A percentile compares a stretch with the other conserved stretches of the same genome.
Evolutionary conservation across 2,329 filamentous ascomycete genomes (phyloP).

Genomic region (Herpotrichia juniperi): DNA sequence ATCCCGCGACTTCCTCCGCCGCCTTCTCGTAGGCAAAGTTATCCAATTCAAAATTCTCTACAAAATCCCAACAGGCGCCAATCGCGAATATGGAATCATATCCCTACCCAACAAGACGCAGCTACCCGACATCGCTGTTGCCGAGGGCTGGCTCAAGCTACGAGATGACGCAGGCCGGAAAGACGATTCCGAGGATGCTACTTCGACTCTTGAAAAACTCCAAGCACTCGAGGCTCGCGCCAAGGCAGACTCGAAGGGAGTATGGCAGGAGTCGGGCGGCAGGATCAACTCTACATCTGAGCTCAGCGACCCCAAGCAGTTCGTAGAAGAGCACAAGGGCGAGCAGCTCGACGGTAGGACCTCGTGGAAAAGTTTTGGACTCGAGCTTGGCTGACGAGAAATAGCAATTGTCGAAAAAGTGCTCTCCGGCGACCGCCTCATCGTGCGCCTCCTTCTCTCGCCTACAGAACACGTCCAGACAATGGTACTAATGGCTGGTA

Average conservation of each 20-base stretch:
- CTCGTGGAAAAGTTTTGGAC: not conserved
- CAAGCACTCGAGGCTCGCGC: conserved; percentile 79
- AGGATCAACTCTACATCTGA: conserved; percentile 82
- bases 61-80: conserved; percentile 76
- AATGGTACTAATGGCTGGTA: conserved; percentile 85
- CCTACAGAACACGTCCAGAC: conserved; percentile 88
- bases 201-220: conserved; percentile 75
- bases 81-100: conserved; percentile 86
- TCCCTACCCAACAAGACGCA: conserved; percentile 71
- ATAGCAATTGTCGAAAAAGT: conserved; percentile 81
- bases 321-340: conserved; percentile 84
- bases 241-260: conserved; percentile 76
- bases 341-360: conserved; percentile 73
- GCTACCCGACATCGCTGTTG: conserved; percentile 81
- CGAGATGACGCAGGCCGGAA: conserved; percentile 92
- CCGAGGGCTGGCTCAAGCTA: conserved; percentile 90
- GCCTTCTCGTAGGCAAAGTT: conserved; percentile 81
- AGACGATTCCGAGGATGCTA: conserved; percentile 80
- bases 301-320: conserved; percentile 73
- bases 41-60: conserved; percentile 87
- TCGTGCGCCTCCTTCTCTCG: conserved; percentile 77
- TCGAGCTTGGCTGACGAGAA: conserved; percentile 18
- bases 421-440: conserved; percentile 86
- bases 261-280: conserved; percentile 73
- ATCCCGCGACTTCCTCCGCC: conserved; percentile 90